Conservation (phyloP, 169 alveolate species). For the Babesia gibsoni region DNA sequence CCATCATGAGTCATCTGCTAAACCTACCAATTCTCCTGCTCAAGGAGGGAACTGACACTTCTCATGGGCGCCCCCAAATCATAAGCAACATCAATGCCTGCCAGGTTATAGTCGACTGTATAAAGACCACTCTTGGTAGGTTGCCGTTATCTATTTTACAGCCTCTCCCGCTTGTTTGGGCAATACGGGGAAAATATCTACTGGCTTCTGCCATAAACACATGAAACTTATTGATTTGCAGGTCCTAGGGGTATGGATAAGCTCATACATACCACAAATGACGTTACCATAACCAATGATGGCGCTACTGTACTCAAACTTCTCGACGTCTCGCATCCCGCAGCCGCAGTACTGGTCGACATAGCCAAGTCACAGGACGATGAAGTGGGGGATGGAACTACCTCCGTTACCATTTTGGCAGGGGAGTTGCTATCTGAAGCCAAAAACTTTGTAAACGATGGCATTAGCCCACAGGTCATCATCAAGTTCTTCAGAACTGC, state of each 20-base stretch:
- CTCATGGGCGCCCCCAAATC: constrained; percentile 95
- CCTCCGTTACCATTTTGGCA: constrained; percentile 92
- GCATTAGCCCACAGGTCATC: constrained; percentile 92
- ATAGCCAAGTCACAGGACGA: constrained; percentile 96
- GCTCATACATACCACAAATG: constrained; percentile 86
- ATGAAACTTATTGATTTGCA: neutral
- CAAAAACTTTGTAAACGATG: constrained; percentile 91
- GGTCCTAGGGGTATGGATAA: constrained; percentile 99
- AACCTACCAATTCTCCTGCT: constrained; percentile 89
- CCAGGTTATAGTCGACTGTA: constrained; percentile 90
- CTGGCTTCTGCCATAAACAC: too few relatives aligned
- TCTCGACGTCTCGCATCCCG: constrained; percentile 95
- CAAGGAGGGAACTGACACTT: constrained; percentile 95
- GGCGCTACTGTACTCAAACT: constrained; percentile 97
- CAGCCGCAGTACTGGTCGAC: constrained; percentile 95
- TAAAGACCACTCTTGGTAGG: constrained; percentile 88
- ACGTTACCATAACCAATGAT: constrained; percentile 94
- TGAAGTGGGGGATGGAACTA: constrained; percentile 97
- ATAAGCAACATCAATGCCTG: constrained; percentile 94
- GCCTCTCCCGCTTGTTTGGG: too few relatives aligned
- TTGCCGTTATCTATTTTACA: neutral
- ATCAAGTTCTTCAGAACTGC: constrained; percentile 93
- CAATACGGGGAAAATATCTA: too few relatives aligned
- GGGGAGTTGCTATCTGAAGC: constrained; percentile 95
- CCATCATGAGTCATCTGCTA: constrained; percentile 75